phyloP scores from a whole-genome alignment of 345 rosid species.

The Murraya koenigii region DNA sequence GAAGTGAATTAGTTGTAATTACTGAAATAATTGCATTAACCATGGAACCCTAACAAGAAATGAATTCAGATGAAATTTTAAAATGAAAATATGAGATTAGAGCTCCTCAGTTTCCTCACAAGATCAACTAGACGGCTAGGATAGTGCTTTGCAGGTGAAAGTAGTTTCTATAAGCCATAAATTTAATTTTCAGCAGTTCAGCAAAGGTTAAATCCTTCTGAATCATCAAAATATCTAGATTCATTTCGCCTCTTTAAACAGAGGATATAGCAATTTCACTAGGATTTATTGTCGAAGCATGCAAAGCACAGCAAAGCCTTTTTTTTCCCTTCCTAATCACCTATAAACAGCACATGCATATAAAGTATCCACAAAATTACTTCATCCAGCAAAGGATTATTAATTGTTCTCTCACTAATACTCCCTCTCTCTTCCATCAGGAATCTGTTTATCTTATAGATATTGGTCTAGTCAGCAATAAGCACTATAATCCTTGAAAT shows the following conservation, averaged over 20 bases:
- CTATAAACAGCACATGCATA: background rate
- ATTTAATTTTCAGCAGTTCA: background rate
- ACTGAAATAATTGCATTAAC: background rate
- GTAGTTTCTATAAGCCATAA: background rate
- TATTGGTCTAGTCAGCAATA: background rate
- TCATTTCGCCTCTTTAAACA: background rate
- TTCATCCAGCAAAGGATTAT: too few relatives aligned
- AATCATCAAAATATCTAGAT: background rate
- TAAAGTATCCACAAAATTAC: too few relatives aligned
- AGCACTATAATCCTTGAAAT: background rate
- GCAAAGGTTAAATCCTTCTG: background rate
- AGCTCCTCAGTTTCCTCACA: background rate
- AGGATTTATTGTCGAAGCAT: background rate
- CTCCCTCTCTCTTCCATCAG: background rate
- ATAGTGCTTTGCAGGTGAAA: background rate
- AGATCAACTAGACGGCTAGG: background rate
- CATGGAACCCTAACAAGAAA: background rate
- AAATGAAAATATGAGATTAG: background rate
- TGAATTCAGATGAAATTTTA: background rate
- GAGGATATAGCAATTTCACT: background rate
- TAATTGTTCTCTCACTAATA: background rate
- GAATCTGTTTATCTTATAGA: background rate
- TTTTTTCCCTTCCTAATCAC: too few relatives aligned
- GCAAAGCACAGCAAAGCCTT: too few relatives aligned
- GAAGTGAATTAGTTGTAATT: background rate